Evolutionary conservation across 202 grass and related monocot genomes (phyloP), one percentile per base, ranked within the genome.

Genomic region (Zoysia matrella): DNA sequence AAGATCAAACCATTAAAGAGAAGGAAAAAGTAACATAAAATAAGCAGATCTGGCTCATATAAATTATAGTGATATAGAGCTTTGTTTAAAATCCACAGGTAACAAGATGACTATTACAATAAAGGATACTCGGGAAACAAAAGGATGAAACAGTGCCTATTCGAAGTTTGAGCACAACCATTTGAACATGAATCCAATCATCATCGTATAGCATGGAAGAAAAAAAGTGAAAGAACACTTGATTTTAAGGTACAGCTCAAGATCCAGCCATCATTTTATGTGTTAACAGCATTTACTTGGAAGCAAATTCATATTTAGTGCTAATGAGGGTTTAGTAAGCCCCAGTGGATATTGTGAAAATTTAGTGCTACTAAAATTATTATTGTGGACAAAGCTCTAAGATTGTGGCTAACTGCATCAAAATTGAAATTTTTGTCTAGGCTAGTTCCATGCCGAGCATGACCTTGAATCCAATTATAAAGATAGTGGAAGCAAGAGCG

Each of bases 401-500:
- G 12, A 11, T 7, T 40, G 6, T 9, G 50, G 66, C 6, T 51
- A 79, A 79, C 22, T 73, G 14, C 53, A 42, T 48, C 13, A 12
- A 71, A 73, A 7, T 9, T 42, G 15, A 52, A 73, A n/a, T 67
- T 13, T 57, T 69, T 30, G 77, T 69, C 47, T 75, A 85, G 47
- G 16, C 70, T 46, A 3, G 8, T 69, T 52, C 65, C 50, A 8
- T 0, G 47, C 47, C 30, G 22, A 39, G 65, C 1, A 5, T 67
- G 54, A 40, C 50, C 10, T 66, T 44, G 8, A 42, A 13, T 60
- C 13, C 63, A 83, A 36, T 57, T 75, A 79, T 69, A 47, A 73
- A 82, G 52, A 60, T 72, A 69, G 63, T 83, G 61, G 42, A 79
- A 83, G 41, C 4, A 82, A 86, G 14, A 52, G 12, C 39, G 60